Evolutionary conservation across 768 basidiomycete genomes (phyloP).

Genomic region (Psilocybe tampanensis): DNA sequence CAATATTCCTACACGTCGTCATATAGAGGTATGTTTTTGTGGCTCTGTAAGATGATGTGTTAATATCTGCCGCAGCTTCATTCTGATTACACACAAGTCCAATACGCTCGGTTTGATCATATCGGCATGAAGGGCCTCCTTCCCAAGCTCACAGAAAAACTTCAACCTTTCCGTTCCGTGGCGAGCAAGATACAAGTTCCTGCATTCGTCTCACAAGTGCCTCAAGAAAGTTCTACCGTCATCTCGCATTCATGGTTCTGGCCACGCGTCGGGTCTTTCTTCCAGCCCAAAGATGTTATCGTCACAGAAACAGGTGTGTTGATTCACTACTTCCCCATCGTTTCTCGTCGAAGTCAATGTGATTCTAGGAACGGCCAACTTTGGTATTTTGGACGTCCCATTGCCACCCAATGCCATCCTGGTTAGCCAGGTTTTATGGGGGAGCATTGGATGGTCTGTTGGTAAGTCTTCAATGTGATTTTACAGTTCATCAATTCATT

Average conservation of each 20-base stretch:
- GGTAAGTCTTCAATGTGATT: conserved; percentile 41
- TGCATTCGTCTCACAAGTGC: conserved; percentile 42
- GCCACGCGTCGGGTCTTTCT: conserved; percentile 77
- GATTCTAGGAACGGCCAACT: conserved; percentile 64
- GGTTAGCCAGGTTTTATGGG: conserved; percentile 84
- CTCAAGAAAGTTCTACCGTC: conserved; percentile 47
- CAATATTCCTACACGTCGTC: conserved; percentile 56
- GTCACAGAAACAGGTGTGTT: conserved; percentile 82
- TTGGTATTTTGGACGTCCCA: conserved; percentile 82
- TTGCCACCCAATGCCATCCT: conserved; percentile 72
- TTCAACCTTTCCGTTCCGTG: conserved; percentile 41
- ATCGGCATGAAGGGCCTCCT: conserved; percentile 81
- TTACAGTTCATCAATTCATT: neutral
- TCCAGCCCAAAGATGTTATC: conserved; percentile 73
- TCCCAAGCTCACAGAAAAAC: conserved; percentile 64
- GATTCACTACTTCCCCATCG: neutral
- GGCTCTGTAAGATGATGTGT: neutral
- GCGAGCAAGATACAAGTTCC: conserved; percentile 51
- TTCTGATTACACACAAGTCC: conserved; percentile 69
- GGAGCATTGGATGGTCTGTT: conserved; percentile 89
- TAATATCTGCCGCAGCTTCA: conserved; percentile 54
- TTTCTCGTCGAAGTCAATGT: neutral
- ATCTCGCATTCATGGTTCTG: conserved; percentile 87
- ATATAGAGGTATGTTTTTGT: conserved; percentile 57
- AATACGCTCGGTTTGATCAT: conserved; percentile 61